Evolutionary conservation across 768 basidiomycete genomes (phyloP).

Genomic region (Leccinum subgranulosum): DNA sequence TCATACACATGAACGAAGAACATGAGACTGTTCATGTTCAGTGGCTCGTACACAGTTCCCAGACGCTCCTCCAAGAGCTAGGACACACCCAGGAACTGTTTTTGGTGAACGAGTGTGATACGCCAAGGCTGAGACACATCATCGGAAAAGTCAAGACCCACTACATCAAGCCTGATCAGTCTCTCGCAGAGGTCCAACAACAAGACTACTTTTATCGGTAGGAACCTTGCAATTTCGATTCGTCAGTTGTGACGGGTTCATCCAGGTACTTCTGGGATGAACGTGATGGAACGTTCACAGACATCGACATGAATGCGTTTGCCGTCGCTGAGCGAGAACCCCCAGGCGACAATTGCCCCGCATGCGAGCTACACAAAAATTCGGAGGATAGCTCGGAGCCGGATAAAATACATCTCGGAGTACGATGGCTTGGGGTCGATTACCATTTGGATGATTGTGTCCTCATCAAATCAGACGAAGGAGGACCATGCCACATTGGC

Average conservation of each 20-base stretch:
- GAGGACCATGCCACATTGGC: slow-evolving; percentile 56
- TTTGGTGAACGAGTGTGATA: slow-evolving; percentile 52
- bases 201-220: slow-evolving; percentile 61
- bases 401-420: slow-evolving; percentile 35
- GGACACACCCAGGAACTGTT: slow-evolving; percentile 65
- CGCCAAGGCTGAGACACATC: slow-evolving; percentile 17
- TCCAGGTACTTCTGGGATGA: slow-evolving; percentile 52
- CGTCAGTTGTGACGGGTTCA: not conserved
- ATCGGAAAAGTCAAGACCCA: slow-evolving; percentile 35
- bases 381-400: slow-evolving; percentile 31
- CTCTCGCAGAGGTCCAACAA: slow-evolving; percentile 25
- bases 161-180: slow-evolving; percentile 25
- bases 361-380: slow-evolving; percentile 40
- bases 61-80: slow-evolving; percentile 59
- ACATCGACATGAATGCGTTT: slow-evolving; percentile 33
- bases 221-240: not conserved
- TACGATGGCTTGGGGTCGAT: slow-evolving; percentile 42
- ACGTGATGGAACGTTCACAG: slow-evolving; percentile 42
- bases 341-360: slow-evolving; percentile 53
- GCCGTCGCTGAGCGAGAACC: not conserved
- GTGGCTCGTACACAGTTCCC: slow-evolving; percentile 71
- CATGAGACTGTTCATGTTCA: slow-evolving; percentile 55
- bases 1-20: slow-evolving; percentile 49
- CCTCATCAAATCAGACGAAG: slow-evolving; percentile 40
- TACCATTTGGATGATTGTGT: slow-evolving; percentile 68